Percentiles rank a stretch among this genome's conserved stretches.
Evolutionary conservation across 1,284 basidiomycete genomes (phyloP).

Genomic region (Melampsora larici-populina): DNA sequence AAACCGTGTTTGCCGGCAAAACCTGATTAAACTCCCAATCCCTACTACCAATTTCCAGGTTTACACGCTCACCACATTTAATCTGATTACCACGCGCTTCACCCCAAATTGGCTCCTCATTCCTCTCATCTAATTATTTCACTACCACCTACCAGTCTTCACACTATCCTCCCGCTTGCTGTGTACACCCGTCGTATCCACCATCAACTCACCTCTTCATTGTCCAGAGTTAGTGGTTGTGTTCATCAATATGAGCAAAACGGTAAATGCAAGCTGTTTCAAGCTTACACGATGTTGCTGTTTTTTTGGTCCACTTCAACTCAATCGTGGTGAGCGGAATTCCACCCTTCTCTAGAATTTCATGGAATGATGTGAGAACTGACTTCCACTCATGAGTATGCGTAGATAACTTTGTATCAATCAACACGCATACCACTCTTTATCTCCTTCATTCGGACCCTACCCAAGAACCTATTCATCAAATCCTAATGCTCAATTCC

Average conservation of each 20-base stretch:
- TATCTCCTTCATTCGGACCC: conserved; percentile 56
- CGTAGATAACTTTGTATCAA: conserved; percentile 72
- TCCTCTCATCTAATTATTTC: no score
- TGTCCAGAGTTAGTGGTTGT: not conserved
- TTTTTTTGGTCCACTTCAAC: conserved; percentile 26
- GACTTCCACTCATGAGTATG: not conserved
- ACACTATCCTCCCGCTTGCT: no score
- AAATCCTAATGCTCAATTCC: no score
- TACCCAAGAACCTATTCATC: conserved; percentile 50
- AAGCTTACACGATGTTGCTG: conserved; percentile 20
- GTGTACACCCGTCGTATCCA: no score
- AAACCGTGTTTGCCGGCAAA: no score
- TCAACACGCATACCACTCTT: conserved; percentile 72
- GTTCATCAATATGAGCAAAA: not conserved
- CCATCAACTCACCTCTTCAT: conserved; percentile 12
- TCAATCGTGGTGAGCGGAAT: conserved; percentile 17
- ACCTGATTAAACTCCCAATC: no score
- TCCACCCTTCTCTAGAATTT: not conserved
- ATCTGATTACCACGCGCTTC: no score
- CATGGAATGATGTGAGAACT: not conserved
- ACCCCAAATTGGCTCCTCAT: no score
- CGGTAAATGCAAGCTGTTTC: not conserved
- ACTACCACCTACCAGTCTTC: no score
- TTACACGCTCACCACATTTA: no score
- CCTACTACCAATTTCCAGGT: no score